Conservation (phyloP, 768 basidiomycete species). For the Mycena galericulata region DNA sequence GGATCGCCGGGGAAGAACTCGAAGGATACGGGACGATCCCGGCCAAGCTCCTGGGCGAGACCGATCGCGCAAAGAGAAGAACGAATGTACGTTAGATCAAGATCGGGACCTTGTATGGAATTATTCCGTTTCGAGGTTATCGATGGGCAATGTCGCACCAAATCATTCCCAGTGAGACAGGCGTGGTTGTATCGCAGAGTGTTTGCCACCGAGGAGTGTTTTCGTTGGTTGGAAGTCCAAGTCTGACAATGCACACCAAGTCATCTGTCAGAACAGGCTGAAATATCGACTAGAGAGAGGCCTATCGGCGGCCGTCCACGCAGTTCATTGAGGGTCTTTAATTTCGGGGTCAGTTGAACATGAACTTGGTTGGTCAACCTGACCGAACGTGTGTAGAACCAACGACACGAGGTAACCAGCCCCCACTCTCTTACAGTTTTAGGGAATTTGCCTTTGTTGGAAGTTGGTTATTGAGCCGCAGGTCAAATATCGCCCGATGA, state of each 20-base stretch:
- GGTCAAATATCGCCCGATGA: no score
- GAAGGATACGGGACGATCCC: not conserved
- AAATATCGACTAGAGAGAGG: not conserved
- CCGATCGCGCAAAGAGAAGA: not conserved
- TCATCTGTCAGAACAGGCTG: not conserved
- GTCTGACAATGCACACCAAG: no score
- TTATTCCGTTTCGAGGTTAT: constrained; percentile 14
- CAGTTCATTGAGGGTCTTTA: not conserved
- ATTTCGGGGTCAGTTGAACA: not conserved
- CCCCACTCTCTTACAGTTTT: no score
- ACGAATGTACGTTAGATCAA: constrained; percentile 11
- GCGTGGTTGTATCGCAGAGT: not conserved
- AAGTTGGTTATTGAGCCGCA: no score
- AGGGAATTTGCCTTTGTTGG: no score
- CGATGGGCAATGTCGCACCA: constrained; percentile 1
- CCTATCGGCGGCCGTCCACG: not conserved
- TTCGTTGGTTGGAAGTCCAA: not conserved
- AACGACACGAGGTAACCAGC: no score
- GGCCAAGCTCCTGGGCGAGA: constrained; percentile 6
- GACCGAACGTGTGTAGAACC: no score
- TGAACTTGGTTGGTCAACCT: no score
- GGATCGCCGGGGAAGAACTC: not conserved
- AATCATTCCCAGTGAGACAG: no score
- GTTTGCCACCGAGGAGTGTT: not conserved
- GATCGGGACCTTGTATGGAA: constrained; percentile 20